Conservation (phyloP, 2,329 filamentous ascomycete genomes). For the Ophiostoma sp. region DNA sequence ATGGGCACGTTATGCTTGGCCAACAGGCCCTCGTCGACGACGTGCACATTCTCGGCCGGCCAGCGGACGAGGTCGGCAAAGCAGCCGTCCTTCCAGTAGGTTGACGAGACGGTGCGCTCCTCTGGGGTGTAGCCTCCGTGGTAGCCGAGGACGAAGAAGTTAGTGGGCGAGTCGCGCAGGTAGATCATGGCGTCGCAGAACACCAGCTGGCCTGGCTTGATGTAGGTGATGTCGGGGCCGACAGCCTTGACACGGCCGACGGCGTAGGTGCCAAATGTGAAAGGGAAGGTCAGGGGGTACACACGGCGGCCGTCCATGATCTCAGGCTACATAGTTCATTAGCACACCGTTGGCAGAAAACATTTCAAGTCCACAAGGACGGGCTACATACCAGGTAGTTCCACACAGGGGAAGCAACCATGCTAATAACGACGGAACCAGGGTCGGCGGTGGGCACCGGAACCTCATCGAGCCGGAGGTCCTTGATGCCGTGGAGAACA, state of each 20-base stretch:
- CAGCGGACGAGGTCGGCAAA: not conserved
- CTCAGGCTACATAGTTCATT: too few relatives aligned
- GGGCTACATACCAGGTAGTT: too few relatives aligned
- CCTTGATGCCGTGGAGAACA: not conserved
- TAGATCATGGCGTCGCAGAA: not conserved
- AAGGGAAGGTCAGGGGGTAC: slow-evolving; percentile 1
- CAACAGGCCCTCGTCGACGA: not conserved
- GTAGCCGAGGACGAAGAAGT: not conserved
- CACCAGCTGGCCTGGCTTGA: not conserved
- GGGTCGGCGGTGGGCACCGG: not conserved
- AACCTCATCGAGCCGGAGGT: not conserved
- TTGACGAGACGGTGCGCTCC: not conserved
- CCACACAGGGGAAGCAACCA: not conserved
- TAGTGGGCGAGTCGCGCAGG: not conserved
- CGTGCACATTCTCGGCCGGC: not conserved
- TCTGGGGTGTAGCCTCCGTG: not conserved
- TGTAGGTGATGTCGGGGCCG: not conserved
- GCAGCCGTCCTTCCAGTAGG: not conserved
- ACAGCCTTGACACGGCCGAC: not conserved
- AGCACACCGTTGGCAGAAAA: too few relatives aligned
- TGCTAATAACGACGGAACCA: not conserved
- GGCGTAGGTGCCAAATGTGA: not conserved
- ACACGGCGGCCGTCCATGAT: not conserved
- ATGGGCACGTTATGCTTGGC: too few relatives aligned
- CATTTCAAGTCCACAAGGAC: too few relatives aligned